These are phyloP conservation scores for Cutaneotrichosporon sp. DNA, from an alignment of 1,284 basidiomycete genomes.

Conservation along the genomic window DNA sequence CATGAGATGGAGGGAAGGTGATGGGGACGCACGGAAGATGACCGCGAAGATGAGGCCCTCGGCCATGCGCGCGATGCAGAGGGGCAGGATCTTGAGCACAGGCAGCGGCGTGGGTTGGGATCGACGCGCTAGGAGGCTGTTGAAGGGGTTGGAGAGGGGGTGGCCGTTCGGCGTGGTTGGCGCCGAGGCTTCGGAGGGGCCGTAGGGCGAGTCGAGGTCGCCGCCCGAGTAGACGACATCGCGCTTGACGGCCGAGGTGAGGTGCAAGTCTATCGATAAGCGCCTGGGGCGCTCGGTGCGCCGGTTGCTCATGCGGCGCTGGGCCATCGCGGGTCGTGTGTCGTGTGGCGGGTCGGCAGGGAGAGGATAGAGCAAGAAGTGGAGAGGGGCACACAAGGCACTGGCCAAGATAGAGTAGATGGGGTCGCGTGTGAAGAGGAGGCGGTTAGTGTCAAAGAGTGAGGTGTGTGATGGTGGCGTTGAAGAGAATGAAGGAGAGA, in stretches of 20 bases:
- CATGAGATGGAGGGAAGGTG: background rate
- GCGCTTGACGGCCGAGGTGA: slow-evolving; percentile 4
- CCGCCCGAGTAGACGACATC: background rate
- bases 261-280: slow-evolving; percentile 5
- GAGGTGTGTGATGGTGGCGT: too few relatives aligned
- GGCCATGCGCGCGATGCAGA: slow-evolving; percentile 33
- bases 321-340: too few relatives aligned
- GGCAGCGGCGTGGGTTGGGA: slow-evolving; percentile 33
- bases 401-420: too few relatives aligned
- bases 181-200: background rate
- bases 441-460: too few relatives aligned
- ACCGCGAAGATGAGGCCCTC: slow-evolving; percentile 44
- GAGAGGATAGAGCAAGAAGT: too few relatives aligned
- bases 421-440: too few relatives aligned
- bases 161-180: slow-evolving; percentile 18
- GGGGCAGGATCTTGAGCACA: slow-evolving; percentile 33
- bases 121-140: background rate
- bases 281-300: background rate
- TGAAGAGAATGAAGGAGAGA: too few relatives aligned
- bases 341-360: too few relatives aligned
- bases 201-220: background rate
- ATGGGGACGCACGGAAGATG: slow-evolving; percentile 36
- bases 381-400: too few relatives aligned
- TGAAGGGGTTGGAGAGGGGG: slow-evolving; percentile 4
- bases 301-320: background rate